These are phyloP conservation scores for Cicer yamashitae DNA, from an alignment of 306 rosid genomes.

Conservation along the genomic window DNA sequence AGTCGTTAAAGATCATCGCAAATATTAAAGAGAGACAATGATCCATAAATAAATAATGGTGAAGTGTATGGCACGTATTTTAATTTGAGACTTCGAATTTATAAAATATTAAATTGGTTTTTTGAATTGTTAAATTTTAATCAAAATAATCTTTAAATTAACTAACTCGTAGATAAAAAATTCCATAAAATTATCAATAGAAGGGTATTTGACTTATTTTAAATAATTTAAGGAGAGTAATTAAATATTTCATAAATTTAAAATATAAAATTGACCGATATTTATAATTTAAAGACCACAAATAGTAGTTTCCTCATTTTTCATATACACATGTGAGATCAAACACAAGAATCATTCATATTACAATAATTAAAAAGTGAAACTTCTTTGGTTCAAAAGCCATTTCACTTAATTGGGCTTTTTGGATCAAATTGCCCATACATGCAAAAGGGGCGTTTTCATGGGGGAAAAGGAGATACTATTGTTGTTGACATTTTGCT, in stretches of 20 bases:
- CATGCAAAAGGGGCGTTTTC: slow-evolving; percentile 25
- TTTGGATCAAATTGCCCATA: slow-evolving; percentile 31
- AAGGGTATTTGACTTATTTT: too few relatives aligned
- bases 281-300: too few relatives aligned
- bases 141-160: too few relatives aligned
- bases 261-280: too few relatives aligned
- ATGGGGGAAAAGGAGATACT: slow-evolving; percentile 32
- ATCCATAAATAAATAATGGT: background rate
- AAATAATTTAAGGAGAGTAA: too few relatives aligned
- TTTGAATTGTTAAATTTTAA: too few relatives aligned
- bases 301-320: too few relatives aligned
- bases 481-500: slow-evolving; percentile 17
- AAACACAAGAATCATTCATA: slow-evolving; percentile 25
- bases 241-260: too few relatives aligned
- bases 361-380: slow-evolving; percentile 38
- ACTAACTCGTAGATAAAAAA: too few relatives aligned
- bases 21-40: background rate
- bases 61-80: background rate
- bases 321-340: slow-evolving; percentile 11
- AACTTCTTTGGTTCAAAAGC: slow-evolving; percentile 33
- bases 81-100: background rate
- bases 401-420: slow-evolving; percentile 22
- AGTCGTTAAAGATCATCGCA: background rate
- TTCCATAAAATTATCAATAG: too few relatives aligned
- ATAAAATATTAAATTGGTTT: too few relatives aligned